These are phyloP conservation scores for Podospora comata DNA, from an alignment of 495 filamentous ascomycete species.

Conservation along the genomic window DNA sequence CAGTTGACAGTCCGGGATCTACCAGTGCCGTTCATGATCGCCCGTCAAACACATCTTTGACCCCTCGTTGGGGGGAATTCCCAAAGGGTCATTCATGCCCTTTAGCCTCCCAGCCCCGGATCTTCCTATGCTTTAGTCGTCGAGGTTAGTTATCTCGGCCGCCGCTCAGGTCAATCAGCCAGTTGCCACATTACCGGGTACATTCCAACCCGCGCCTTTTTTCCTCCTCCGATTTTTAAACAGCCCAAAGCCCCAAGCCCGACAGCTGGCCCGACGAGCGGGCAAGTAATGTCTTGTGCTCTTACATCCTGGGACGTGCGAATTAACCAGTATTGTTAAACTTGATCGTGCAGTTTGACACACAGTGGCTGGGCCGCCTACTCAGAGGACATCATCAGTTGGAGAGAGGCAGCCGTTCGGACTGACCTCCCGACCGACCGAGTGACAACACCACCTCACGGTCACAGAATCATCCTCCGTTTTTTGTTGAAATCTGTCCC, in stretches of 20 bases:
- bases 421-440: neutral
- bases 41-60: neutral
- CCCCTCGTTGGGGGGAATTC: neutral
- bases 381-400: neutral
- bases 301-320: neutral
- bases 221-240: neutral
- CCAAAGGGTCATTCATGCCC: neutral
- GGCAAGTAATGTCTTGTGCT: neutral
- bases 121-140: neutral
- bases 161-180: neutral
- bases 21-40: neutral
- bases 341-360: neutral
- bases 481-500: neutral
- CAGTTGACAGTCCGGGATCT: neutral
- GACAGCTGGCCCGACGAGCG: neutral
- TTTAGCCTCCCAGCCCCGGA: neutral
- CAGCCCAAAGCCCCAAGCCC: neutral
- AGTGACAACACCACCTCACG: neutral
- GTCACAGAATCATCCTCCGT: neutral
- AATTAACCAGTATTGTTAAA: neutral
- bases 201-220: neutral
- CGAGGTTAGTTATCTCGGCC: neutral
- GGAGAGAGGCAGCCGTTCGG: neutral
- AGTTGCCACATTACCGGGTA: neutral
- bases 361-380: neutral